Evolutionary conservation across 1,284 basidiomycete genomes (phyloP), one percentile per base, ranked within the genome.

Genomic region (Athelia psychrophila): DNA sequence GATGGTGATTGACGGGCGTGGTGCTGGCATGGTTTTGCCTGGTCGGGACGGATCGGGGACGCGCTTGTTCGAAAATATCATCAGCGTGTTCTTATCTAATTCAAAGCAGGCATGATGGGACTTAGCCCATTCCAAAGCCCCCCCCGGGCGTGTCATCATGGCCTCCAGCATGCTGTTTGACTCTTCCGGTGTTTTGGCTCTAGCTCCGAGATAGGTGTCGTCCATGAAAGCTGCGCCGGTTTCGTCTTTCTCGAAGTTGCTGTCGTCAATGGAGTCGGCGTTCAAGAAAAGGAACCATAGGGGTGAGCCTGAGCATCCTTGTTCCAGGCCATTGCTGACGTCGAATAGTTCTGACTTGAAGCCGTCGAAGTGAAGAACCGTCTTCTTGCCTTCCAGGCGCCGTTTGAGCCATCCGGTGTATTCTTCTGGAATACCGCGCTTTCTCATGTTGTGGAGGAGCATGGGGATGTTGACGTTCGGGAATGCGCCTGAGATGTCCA

Each of bases 401-500:
- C 33, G 16, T 9, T 33, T 2, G 1, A 65, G 2, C n/a, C 64
- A 65, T 2, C 51, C 42, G 0, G 61, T 53, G 30, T 62, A 61
- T 15, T 53, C 45, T 8, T 23, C 35, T 25, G 69, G 70, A 1
- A 71, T 62, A 13, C 66, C 54, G 15, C 57, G 33, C 49, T 54
- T 59, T 10, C 59, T 18, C 53, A 74, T 55, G 54, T 71, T 66
- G 46, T 71, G 64, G 10, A 70, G 50, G 1, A 73, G 60, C 5
- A 58, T 40, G 2, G 61, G 52, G 1, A 52, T 54, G 10, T 54
- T 56, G 1, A 58, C 64, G 47, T 56, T 69, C 16, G 68, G 66
- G 52, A 68, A 70, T 3, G 68, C 70, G 3, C 60, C 66, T 48
- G 66, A 61, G 12, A 73, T 56, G 48, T 71, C 68, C 0, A 71